Evolutionary conservation across 306 rosid species (phyloP), one percentile per base, ranked within the genome.

Genomic region (Oxytropis ochrocephala): DNA sequence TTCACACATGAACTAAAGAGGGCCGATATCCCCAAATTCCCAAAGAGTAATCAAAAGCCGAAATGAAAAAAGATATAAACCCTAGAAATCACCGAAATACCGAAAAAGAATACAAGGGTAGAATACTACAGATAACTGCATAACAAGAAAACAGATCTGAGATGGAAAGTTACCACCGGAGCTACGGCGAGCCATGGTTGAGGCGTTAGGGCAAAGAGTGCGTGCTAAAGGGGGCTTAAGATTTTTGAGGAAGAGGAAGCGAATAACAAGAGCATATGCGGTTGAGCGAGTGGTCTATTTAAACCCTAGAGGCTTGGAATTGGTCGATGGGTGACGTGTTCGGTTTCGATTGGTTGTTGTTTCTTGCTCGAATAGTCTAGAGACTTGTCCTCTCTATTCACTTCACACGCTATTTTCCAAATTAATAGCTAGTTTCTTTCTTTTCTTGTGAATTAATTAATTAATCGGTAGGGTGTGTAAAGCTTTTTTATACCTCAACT

Each of bases 161-260:
- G 32, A 64, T 39, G 2, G 18, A 19, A 50, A 10, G 4, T 69
- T 69, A 81, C 82, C 80, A 55, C 82, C 71, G 21, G 82, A 63
- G 64, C 82, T 78, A 3, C 85, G 85, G 39, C 85, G 85, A 42
- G 85, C 24, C 85, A 81, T 81, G 18, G 17, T 50, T 64, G 68
- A 62, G 11, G 41, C 11, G 12, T 47, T 38, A 19, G 55, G 66
- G 64, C 19, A 41, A 14, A 49, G 18, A 35, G 0, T 38, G 16
- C 1, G n/a, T n/a, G n/a, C n/a, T n/a, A 30, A 44, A 64, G 10
- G 24, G 58, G n/a, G 75, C 38, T 4, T n/a, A 19, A 1, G 8
- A 39, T 10, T 11, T 18, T n/a, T 9, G 2, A 0, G n/a, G 2
- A 41, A 11, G 0, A n/a, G 14, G 42, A 48, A 50, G 17, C 41